Conservation (phyloP, 2,329 filamentous ascomycete species). For the Alternaria alternata region DNA sequence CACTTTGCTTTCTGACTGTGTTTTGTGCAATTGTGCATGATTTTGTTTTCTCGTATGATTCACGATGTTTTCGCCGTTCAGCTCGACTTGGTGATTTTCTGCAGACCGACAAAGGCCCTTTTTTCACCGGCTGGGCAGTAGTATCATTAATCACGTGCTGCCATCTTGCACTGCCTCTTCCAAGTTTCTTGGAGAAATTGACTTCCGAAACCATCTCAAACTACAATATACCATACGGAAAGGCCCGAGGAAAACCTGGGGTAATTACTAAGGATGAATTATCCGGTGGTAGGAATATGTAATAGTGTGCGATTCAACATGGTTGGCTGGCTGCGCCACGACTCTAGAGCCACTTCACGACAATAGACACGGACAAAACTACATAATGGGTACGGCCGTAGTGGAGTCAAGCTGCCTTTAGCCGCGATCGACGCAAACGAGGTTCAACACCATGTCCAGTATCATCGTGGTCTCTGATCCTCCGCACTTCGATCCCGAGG, state of each 20-base stretch:
- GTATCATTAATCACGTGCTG: not conserved
- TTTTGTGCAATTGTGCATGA: not conserved
- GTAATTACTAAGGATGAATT: not conserved
- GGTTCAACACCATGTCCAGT: not conserved
- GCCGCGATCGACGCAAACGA: not conserved
- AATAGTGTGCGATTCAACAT: not conserved
- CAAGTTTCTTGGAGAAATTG: not conserved
- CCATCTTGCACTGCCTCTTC: conserved; percentile 6
- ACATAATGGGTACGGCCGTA: not conserved
- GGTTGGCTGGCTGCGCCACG: not conserved
- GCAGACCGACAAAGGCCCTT: conserved; percentile 3
- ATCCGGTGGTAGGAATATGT: no score
- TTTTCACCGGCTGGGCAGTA: conserved; percentile 1
- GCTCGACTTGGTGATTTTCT: not conserved
- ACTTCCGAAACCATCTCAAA: not conserved
- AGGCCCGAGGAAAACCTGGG: not conserved
- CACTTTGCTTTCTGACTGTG: not conserved
- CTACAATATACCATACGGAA: not conserved
- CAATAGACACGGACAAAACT: not conserved
- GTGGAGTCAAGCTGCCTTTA: not conserved
- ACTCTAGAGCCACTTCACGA: not conserved
- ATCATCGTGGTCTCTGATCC: not conserved
- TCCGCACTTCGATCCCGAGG: not conserved
- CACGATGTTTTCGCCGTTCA: not conserved
- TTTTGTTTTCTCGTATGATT: not conserved